These are phyloP conservation scores for Syzygium malaccense DNA, from an alignment of 441 rosid species.

Conservation along the genomic window DNA sequence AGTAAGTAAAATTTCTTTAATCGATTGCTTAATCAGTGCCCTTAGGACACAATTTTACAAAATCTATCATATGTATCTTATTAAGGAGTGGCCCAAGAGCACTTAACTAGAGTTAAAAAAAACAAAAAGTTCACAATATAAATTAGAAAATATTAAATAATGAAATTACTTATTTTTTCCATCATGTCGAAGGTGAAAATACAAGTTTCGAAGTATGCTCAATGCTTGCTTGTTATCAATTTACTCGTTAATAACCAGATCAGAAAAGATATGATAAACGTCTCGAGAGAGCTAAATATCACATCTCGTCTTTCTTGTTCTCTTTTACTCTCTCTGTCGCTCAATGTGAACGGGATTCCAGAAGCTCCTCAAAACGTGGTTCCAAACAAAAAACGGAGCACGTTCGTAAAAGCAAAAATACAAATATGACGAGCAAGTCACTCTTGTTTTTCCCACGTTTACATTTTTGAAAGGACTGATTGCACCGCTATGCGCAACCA, in stretches of 20 bases:
- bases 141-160: neutral
- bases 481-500: slow-evolving; percentile 64
- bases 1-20: neutral
- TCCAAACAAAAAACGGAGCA: neutral
- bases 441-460: neutral
- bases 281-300: neutral
- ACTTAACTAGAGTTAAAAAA: neutral
- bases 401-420: neutral
- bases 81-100: neutral
- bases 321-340: neutral
- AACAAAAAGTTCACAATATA: neutral
- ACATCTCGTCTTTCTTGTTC: neutral
- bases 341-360: neutral
- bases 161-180: neutral
- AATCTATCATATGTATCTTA: neutral
- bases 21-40: neutral
- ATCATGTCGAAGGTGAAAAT: neutral
- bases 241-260: neutral
- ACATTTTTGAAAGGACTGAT: slow-evolving; percentile 16
- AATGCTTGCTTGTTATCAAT: neutral
- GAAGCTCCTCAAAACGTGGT: neutral
- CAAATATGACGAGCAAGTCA: neutral
- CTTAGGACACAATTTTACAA: neutral
- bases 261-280: neutral
- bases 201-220: neutral